These are phyloP conservation scores for Medicago lupulina DNA, from an alignment of 306 rosid species.

Conservation along the genomic window DNA sequence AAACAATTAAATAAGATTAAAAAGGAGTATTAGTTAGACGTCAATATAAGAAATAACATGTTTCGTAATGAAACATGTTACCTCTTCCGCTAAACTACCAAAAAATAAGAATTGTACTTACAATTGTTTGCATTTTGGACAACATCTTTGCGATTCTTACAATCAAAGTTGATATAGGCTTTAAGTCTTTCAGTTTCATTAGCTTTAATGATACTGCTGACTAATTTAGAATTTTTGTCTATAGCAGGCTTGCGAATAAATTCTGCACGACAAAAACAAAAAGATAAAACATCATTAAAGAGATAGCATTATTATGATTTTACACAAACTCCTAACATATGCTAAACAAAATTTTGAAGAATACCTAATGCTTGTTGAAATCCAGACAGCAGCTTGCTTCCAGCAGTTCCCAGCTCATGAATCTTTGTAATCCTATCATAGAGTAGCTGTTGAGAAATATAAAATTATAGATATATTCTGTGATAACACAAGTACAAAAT, in stretches of 20 bases:
- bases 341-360: constrained; percentile 32
- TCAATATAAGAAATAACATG: not conserved
- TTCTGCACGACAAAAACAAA: constrained; percentile 52
- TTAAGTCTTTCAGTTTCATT: constrained; percentile 63
- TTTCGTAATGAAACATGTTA: constrained; percentile 2
- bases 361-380: constrained; percentile 83
- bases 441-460: constrained; percentile 40
- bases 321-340: constrained; percentile 9
- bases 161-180: constrained; percentile 70
- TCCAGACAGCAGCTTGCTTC: constrained; percentile 64
- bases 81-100: constrained; percentile 5
- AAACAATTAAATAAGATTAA: constrained; percentile 11
- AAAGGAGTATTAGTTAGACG: not conserved
- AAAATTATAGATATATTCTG: constrained; percentile 24
- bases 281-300: constrained; percentile 2
- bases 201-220: constrained; percentile 55
- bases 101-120: constrained; percentile 24
- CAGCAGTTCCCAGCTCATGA: constrained; percentile 65
- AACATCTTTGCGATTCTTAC: constrained; percentile 56
- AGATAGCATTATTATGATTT: constrained; percentile 17
- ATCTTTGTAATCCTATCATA: constrained; percentile 63
- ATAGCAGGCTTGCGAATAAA: constrained; percentile 66
- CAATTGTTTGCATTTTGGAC: constrained; percentile 54
- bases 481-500: constrained; percentile 1
- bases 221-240: constrained; percentile 58